phyloP scores from a whole-genome alignment of 2,329 filamentous ascomycete species.

The Grosmannia clavigera region DNA sequence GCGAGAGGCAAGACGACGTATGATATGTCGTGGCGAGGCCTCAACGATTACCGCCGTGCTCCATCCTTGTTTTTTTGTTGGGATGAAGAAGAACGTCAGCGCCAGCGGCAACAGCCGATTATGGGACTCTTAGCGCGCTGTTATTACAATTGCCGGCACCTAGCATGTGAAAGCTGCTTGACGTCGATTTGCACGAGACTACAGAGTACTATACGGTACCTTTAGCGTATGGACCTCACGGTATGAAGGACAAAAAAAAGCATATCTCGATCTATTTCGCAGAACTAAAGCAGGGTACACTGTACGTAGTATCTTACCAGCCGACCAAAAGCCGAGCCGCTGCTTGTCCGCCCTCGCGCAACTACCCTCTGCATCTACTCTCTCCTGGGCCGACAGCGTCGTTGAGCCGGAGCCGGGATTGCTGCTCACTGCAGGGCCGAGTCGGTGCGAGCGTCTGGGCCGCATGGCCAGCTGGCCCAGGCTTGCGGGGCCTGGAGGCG shows the following conservation, averaged over 20 bases:
- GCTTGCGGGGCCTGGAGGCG: neutral
- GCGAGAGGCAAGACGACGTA: too few species aligned
- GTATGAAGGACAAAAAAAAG: neutral
- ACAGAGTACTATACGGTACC: too few species aligned
- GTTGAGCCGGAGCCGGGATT: too few species aligned
- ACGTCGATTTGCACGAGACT: neutral
- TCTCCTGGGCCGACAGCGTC: too few species aligned
- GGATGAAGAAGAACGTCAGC: neutral
- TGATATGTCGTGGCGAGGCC: neutral
- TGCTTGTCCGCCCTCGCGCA: neutral
- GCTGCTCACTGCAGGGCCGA: neutral
- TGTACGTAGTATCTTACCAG: neutral
- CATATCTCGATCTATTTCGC: neutral
- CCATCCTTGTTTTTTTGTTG: neutral
- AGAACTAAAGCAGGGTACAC: neutral
- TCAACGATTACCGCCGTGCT: neutral
- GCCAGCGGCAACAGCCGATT: neutral
- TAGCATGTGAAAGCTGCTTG: neutral
- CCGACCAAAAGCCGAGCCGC: neutral
- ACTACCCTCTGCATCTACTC: too few species aligned
- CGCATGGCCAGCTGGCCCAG: neutral
- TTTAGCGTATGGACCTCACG: too few species aligned
- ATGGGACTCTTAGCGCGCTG: neutral
- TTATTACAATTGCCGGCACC: constrained; percentile 20
- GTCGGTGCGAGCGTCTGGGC: neutral